These are phyloP conservation scores for Sicyos baderoa DNA, from an alignment of 306 rosid species.

Conservation along the genomic window DNA sequence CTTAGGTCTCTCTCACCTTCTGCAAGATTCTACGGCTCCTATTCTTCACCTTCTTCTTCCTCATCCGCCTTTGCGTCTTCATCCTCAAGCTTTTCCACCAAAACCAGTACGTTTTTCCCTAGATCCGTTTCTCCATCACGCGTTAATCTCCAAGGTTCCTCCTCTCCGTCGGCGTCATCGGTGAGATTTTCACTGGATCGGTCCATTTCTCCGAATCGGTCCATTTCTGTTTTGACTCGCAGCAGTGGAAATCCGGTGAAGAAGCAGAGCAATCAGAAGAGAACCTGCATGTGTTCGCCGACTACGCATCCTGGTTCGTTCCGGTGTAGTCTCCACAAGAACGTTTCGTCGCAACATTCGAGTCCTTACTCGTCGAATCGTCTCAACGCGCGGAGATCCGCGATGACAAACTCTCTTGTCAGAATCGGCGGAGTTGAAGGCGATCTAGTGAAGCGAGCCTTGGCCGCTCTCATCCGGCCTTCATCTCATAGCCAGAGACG, in stretches of 20 bases:
- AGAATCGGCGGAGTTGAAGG: constrained; percentile 57
- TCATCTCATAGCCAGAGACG: constrained; percentile 46
- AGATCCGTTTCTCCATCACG: constrained; percentile 30
- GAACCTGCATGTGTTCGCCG: constrained; percentile 52
- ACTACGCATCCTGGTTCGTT: constrained; percentile 68
- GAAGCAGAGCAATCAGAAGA: constrained; percentile 30
- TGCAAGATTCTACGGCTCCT: constrained; percentile 41
- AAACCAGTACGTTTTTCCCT: constrained; percentile 20
- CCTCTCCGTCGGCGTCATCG: constrained; percentile 10
- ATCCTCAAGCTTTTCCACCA: constrained; percentile 30
- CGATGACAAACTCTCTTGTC: constrained; percentile 63
- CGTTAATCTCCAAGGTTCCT: neutral
- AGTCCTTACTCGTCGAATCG: constrained; percentile 29
- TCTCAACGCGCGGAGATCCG: constrained; percentile 41
- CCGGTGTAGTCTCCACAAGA: constrained; percentile 55
- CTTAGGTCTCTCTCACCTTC: constrained; percentile 54
- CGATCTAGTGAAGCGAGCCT: constrained; percentile 36
- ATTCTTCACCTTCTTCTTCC: constrained; percentile 30
- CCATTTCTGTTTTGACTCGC: constrained; percentile 26
- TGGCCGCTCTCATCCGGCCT: constrained; percentile 42
- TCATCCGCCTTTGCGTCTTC: constrained; percentile 47
- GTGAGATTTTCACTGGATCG: constrained; percentile 28
- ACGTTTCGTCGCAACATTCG: constrained; percentile 13
- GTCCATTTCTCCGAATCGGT: constrained; percentile 31
- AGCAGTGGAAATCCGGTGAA: constrained; percentile 1